These are phyloP conservation scores for Colletotrichum liaoningense DNA, from an alignment of 2,329 filamentous ascomycete genomes.

Conservation along the genomic window DNA sequence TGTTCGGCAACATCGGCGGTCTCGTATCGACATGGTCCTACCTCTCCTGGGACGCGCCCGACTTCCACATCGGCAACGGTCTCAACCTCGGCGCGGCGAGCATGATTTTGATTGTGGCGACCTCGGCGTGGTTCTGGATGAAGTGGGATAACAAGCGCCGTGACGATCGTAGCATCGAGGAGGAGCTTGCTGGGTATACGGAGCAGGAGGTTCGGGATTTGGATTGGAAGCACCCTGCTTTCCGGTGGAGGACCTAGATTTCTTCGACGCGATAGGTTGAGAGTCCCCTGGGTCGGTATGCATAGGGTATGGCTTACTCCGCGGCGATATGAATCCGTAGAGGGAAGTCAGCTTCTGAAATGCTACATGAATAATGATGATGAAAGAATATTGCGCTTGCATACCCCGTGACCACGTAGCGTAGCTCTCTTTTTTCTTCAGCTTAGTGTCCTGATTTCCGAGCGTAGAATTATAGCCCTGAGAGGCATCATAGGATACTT, in stretches of 20 bases:
- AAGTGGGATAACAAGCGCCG: slow-evolving; percentile 69
- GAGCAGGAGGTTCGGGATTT: slow-evolving; percentile 66
- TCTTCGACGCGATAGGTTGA: neutral
- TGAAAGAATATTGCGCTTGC: neutral
- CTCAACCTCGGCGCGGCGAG: slow-evolving; percentile 71
- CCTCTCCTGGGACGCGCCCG: slow-evolving; percentile 69
- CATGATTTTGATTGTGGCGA: slow-evolving; percentile 61
- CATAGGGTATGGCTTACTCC: neutral
- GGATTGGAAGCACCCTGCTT: slow-evolving; percentile 76
- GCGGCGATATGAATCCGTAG: too few relatives aligned
- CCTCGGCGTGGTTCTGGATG: slow-evolving; percentile 69
- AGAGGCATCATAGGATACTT: too few relatives aligned
- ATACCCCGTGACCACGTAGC: too few relatives aligned
- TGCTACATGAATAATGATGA: neutral
- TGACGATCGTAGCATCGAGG: slow-evolving; percentile 64
- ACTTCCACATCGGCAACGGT: slow-evolving; percentile 79
- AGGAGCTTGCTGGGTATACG: slow-evolving; percentile 67
- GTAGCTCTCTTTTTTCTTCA: too few relatives aligned
- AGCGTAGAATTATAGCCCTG: too few relatives aligned
- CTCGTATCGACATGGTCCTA: slow-evolving; percentile 75
- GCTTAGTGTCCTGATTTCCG: too few relatives aligned
- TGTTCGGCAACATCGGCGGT: slow-evolving; percentile 80
- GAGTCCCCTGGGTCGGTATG: neutral
- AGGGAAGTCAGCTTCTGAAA: neutral
- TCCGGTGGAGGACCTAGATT: slow-evolving; percentile 63